Evolutionary conservation across 2,329 filamentous ascomycete genomes (phyloP).

Genomic region (Penicillium capsulatum): DNA sequence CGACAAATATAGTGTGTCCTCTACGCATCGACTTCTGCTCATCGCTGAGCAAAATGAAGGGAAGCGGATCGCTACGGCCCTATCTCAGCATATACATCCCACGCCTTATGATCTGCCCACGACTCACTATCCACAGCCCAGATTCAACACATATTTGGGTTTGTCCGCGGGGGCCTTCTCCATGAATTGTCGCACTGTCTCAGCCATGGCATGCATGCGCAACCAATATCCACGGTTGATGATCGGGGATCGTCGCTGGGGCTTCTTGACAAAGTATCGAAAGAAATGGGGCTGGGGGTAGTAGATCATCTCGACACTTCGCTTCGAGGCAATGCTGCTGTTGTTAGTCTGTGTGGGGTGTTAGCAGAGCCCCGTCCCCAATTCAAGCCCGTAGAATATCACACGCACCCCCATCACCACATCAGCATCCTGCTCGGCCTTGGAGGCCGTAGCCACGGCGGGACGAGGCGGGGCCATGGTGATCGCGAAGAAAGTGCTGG

Average conservation of each 20-base stretch:
- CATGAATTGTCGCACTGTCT: slow-evolving; percentile 69
- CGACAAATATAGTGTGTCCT: slow-evolving; percentile 64
- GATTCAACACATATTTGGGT: slow-evolving; percentile 71
- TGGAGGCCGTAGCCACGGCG: slow-evolving; percentile 20
- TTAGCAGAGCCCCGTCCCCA: neutral
- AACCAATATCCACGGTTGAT: slow-evolving; percentile 90
- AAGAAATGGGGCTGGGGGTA: slow-evolving; percentile 79
- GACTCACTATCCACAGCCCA: slow-evolving; percentile 85
- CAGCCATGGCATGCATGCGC: slow-evolving; percentile 75
- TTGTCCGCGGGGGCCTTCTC: slow-evolving; percentile 49
- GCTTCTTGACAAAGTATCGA: slow-evolving; percentile 80
- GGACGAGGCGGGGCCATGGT: slow-evolving; percentile 16
- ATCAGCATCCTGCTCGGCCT: slow-evolving; percentile 46
- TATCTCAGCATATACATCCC: slow-evolving; percentile 25
- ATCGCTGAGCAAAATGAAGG: slow-evolving; percentile 73
- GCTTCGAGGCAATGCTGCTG: slow-evolving; percentile 86
- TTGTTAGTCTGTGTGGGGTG: slow-evolving; percentile 65
- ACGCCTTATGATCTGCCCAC: slow-evolving; percentile 13
- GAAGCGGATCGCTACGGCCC: slow-evolving; percentile 68
- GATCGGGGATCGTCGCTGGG: slow-evolving; percentile 75
- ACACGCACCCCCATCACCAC: slow-evolving; percentile 52
- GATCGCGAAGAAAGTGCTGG: neutral
- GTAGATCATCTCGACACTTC: slow-evolving; percentile 87
- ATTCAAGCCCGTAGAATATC: neutral
- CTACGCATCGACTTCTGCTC: slow-evolving; percentile 53